These are phyloP conservation scores for Lithospermum erythrorhizon DNA, from an alignment of 257 asterid genomes.

Conservation along the genomic window DNA sequence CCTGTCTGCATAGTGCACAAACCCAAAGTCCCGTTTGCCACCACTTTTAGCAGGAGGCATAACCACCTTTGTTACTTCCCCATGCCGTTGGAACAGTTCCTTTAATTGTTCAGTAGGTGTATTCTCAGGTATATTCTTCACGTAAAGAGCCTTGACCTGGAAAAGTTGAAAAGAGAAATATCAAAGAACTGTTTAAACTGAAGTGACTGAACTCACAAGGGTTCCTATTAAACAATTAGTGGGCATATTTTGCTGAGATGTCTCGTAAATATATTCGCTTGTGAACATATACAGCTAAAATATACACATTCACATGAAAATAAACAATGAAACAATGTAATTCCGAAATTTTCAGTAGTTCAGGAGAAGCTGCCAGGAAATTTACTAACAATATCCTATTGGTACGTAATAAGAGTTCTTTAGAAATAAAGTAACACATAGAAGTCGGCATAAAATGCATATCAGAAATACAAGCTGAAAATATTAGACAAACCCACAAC, in stretches of 20 bases:
- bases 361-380: too few species aligned
- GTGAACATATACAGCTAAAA: background rate
- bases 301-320: background rate
- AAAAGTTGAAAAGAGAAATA: slow-evolving; percentile 8
- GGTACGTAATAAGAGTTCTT: too few species aligned
- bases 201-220: background rate
- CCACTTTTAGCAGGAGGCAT: slow-evolving; percentile 96
- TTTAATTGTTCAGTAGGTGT: slow-evolving; percentile 68
- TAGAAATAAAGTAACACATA: too few species aligned
- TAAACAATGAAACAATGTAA: background rate
- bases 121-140: slow-evolving; percentile 84
- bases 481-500: background rate
- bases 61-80: slow-evolving; percentile 88
- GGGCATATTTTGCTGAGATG: background rate
- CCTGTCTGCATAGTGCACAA: slow-evolving; percentile 87
- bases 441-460: background rate
- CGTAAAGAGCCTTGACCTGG: slow-evolving; percentile 94
- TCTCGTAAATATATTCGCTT: background rate
- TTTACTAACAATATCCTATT: too few species aligned
- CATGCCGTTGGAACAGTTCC: slow-evolving; percentile 74
- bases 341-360: too few species aligned
- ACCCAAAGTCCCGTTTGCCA: slow-evolving; percentile 86
- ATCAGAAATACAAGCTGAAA: background rate
- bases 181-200: background rate
- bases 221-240: background rate